Base-by-base conservation (phyloP, 805 yeast species). In the Candida ulmi region DNA sequence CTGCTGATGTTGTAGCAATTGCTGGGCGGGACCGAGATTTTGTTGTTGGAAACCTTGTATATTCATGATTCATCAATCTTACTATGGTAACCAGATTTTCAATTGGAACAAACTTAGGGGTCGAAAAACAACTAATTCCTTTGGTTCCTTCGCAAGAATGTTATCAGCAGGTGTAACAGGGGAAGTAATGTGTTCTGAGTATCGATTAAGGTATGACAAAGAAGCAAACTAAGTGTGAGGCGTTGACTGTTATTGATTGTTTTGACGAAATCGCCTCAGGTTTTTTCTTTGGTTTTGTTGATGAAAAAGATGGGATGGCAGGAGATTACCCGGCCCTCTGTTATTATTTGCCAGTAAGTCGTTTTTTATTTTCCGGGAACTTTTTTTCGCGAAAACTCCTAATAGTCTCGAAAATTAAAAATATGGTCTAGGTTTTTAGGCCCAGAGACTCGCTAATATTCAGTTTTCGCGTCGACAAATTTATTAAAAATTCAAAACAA, bases 1-100 rank as follows among this genome's bases (percentile, higher is more conserved):
- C 17, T 44, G 51, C 33, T 52, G 55, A n/a, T 50, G 57, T 34
- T 42, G 51, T 32, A 50, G 42, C 21, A 50, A 36, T 40, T 51
- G 60, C 39, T 52, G 57, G 4, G 48, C 55, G 29, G 56, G 54
- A 17, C 46, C 49, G 26, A 51, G 33, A 31, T 54, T 55, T 46
- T 44, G 47, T 19, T 41, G 36, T 26, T 51, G 57, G 40, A 41
- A 52, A 36, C 51, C 50, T 44, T 48, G 58, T 47, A 53, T 42
- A 44, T 50, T 47, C 51, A 45, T 47, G 19, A 18, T 15, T 15
- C 13, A 16, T 15, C 31, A 15, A n/a, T 26, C 18, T 16, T 28
- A 16, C 13, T 28, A 11, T 15, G 17, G 31, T 7, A 15, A 15
- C n/a, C 13, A 15, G 7, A 7, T 15, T 11, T 15, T 13, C 12